These are phyloP conservation scores for Picochlorum sp. DNA, from an alignment of 139 green algal genomes.

Conservation along the genomic window DNA sequence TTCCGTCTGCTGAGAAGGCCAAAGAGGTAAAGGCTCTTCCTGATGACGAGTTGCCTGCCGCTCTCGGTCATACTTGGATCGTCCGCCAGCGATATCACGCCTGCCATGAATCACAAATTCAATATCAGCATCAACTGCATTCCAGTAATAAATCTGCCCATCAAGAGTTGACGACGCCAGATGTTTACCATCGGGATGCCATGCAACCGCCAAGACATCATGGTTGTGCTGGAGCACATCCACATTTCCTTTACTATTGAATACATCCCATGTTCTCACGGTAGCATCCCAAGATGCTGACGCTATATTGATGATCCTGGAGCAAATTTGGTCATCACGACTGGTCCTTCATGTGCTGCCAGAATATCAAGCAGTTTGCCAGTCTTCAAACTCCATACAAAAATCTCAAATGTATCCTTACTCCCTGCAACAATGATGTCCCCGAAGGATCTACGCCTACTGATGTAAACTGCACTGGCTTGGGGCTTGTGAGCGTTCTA, in stretches of 20 bases:
- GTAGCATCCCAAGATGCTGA: constrained; percentile 81
- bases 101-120: constrained; percentile 74
- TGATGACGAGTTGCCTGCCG: constrained; percentile 52
- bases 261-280: constrained; percentile 83
- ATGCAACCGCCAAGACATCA: constrained; percentile 87
- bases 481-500: constrained; percentile 79
- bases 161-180: constrained; percentile 82
- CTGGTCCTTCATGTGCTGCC: constrained; percentile 82
- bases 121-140: constrained; percentile 69
- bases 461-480: constrained; percentile 71
- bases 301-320: constrained; percentile 58
- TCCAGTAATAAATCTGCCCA: constrained; percentile 88
- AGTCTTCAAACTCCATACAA: constrained; percentile 89
- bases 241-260: constrained; percentile 52
- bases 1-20: constrained; percentile 81
- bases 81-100: constrained; percentile 76
- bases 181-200: constrained; percentile 78
- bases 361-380: constrained; percentile 88
- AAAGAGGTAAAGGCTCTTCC: constrained; percentile 78
- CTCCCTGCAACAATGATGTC: constrained; percentile 82
- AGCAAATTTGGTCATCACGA: constrained; percentile 75
- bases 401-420: constrained; percentile 85
- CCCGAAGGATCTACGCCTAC: constrained; percentile 79
- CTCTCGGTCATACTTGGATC: constrained; percentile 59
- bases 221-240: constrained; percentile 81